Base-by-base conservation (phyloP, 2,329 filamentous ascomycete genomes). In the Chrysoporthe austroafricana region DNA sequence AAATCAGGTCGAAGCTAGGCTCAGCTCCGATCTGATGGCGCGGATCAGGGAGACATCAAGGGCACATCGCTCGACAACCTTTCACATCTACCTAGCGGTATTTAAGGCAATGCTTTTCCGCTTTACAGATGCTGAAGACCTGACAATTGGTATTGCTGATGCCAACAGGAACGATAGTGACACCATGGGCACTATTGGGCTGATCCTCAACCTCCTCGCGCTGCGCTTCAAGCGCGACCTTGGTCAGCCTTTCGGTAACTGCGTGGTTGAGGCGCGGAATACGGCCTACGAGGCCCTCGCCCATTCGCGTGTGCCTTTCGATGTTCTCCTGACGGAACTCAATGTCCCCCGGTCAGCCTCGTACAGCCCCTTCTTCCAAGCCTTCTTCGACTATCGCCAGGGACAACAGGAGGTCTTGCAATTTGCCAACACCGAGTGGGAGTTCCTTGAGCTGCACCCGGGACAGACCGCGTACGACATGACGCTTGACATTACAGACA, bases 121-220 rank as follows among this genome's bases (percentile, higher is more conserved):
- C 7, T 78, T 78, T 34, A 68, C 74, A 0, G 77, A 77, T 14
- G 63, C 71, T 0, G 70, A 77, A 0, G 79, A 85, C 36, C n/a
- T 86, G 26, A 75, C 72, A 39, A 83, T 87, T 63, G 85, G 84
- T 5, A 76, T 85, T 11, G 79, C 79, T 0, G 83, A 86, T 71
- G 80, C 81, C 1, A 81, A 81, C 4, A 78, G 74, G 26, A 80
- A 79, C 0, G 79, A 83, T 1, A 66, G 65, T 13, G 68, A 76
- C 1, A 64, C 77, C 1, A 66, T 73, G 8, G 64, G 71, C 0
- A 84, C 73, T 2, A 72, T 86, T 1, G 85, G 85, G 1, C 73
- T 79, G 54, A 82, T 82, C 52, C 67, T 86, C 2, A 86, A 87
- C 67, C 72, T 86, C 0, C 73, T 87, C 0, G 79, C 85, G 1